Base-by-base conservation (phyloP, 139 green algal species). In the Picochlorum costavermella region DNA sequence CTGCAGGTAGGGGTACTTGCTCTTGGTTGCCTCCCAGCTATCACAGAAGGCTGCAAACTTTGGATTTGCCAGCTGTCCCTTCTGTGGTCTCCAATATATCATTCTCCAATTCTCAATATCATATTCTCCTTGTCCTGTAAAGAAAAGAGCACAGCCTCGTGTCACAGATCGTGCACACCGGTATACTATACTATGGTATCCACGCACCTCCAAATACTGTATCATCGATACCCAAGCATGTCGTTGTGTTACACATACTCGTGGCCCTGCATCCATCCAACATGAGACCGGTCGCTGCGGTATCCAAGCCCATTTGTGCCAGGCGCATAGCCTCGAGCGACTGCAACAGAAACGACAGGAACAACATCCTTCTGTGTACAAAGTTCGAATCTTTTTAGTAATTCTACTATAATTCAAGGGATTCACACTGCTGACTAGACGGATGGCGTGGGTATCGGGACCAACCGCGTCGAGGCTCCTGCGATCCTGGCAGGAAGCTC, bases 71-170 rank as follows among this genome's bases (percentile, higher is more conserved):
- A 53, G n/a, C n/a, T 53, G 46, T 9, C 46, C 46, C 46, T 53
- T 53, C 12, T 53, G 46, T 25, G 46, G 46, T 23, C 46, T 53
- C 46, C 46, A 53, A 53, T 53, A 53, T 26, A 23, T 1, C 46
- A 53, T 53, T 53, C 46, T 26, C 46, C 46, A 53, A 53, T 53
- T 53, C 46, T 53, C 46, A 53, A 53, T 53, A 2, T 53, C 46
- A 23, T 53, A 53, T 0, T 53, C 46, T 53, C 46, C 46, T 53
- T 53, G 46, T 53, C 46, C 46, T 53, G 12, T 11, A 23, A 14
- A 28, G 12, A 51, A 0, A 51, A 5, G 17, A 51, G 16, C 46
- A 1, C 16, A 5, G 16, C 16, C 46, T 51, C 46, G 14, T 11
- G 16, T 40, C 33, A 40, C 33, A 40, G 33, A n/a, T 51, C 17